These are phyloP conservation scores for Emydomyces testavorans DNA, from an alignment of 2,329 filamentous ascomycete species.

Conservation along the genomic window DNA sequence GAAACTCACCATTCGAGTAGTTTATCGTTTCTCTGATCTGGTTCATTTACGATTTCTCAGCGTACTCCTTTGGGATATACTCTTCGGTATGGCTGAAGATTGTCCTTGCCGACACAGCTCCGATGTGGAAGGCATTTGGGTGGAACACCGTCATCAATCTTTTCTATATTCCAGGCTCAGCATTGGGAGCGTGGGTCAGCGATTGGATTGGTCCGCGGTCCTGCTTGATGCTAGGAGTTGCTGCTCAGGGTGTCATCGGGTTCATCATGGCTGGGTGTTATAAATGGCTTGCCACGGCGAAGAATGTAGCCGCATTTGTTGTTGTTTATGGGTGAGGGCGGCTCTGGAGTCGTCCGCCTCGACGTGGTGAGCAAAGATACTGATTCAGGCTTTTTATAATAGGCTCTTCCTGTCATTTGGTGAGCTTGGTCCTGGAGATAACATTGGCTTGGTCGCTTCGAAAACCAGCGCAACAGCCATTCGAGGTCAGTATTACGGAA, in stretches of 20 bases:
- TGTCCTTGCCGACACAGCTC: conserved; percentile 51
- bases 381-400: not conserved
- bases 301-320: conserved; percentile 62
- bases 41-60: conserved; percentile 80
- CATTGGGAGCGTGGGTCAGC: conserved; percentile 62
- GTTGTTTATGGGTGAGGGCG: conserved; percentile 55
- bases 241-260: conserved; percentile 62
- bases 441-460: conserved; percentile 75
- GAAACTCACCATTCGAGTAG: conserved; percentile 17
- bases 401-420: conserved; percentile 63
- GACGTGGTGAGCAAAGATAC: not conserved
- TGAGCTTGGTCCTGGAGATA: conserved; percentile 78
- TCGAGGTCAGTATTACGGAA: conserved; percentile 60
- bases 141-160: conserved; percentile 83
- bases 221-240: conserved; percentile 59
- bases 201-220: conserved; percentile 71
- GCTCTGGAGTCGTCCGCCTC: too few species aligned
- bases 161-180: conserved; percentile 76
- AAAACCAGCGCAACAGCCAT: conserved; percentile 83
- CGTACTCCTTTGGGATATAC: conserved; percentile 80
- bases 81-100: conserved; percentile 48
- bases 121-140: conserved; percentile 67
- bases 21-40: conserved; percentile 61
- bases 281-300: conserved; percentile 50
- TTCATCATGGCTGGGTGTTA: conserved; percentile 85